Evolutionary conservation across 805 yeast species (phyloP).

Genomic region (Candida insectalens): DNA sequence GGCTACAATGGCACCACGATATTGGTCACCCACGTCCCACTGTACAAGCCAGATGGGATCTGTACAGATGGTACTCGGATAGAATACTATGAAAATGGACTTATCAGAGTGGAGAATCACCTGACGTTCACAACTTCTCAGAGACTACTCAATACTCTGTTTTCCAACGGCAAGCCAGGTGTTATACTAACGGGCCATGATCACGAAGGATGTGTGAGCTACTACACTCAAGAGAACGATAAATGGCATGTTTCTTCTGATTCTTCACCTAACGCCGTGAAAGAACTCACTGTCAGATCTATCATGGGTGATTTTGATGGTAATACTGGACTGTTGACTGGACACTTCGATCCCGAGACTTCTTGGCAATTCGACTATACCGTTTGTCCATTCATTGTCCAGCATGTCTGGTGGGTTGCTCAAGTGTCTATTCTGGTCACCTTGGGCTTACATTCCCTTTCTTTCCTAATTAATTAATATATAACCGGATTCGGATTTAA

Average conservation of each 20-base stretch:
- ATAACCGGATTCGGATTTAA: too few relatives aligned
- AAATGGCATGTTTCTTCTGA: conserved; percentile 48
- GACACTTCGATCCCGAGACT: conserved; percentile 38
- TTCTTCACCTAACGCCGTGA: conserved; percentile 26
- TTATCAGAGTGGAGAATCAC: conserved; percentile 79
- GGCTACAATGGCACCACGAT: conserved; percentile 72
- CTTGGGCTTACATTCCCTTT: conserved; percentile 19
- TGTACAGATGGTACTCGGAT: conserved; percentile 82
- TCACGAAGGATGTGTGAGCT: conserved; percentile 83
- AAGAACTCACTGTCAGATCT: conserved; percentile 80
- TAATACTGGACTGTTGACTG: conserved; percentile 76
- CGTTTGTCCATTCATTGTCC: conserved; percentile 75
- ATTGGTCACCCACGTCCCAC: conserved; percentile 81
- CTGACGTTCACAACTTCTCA: conserved; percentile 57
- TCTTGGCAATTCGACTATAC: conserved; percentile 61
- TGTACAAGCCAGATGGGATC: conserved; percentile 70
- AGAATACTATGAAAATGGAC: conserved; percentile 51
- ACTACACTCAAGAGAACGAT: conserved; percentile 37
- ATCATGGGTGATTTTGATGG: conserved; percentile 99
- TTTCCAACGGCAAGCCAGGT: conserved; percentile 61
- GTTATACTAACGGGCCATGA: conserved; percentile 90
- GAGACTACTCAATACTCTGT: conserved; percentile 62
- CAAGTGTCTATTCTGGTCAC: conserved; percentile 41
- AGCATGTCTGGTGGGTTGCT: conserved; percentile 95
- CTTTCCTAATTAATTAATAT: too few relatives aligned